These are phyloP conservation scores for Neoarthrinium moseri DNA, from an alignment of 2,329 filamentous ascomycete species.

Conservation along the genomic window DNA sequence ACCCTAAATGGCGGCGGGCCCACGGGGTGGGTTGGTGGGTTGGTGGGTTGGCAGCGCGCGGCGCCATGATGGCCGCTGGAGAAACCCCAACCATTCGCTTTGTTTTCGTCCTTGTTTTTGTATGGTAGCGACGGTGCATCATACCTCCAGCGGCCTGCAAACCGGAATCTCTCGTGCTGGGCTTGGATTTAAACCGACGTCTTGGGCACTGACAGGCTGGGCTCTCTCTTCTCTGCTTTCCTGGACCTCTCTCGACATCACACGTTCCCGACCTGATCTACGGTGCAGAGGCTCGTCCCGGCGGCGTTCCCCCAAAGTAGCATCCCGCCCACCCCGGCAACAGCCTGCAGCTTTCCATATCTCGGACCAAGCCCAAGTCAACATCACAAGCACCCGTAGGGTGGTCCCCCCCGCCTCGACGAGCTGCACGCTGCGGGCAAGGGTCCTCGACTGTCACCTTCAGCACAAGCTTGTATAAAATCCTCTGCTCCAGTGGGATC, in stretches of 20 bases:
- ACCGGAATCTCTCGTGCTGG: background rate
- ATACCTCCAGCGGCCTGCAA: background rate
- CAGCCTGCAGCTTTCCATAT: background rate
- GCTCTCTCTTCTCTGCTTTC: background rate
- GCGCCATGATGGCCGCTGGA: no score
- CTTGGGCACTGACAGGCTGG: background rate
- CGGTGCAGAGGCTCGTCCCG: no score
- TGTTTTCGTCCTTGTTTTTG: background rate
- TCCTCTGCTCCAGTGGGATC: background rate
- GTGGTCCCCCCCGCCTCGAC: background rate
- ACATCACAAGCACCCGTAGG: background rate
- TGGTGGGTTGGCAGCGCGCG: no score
- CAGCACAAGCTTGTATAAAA: background rate
- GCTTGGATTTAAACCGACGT: background rate
- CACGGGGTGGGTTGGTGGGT: no score
- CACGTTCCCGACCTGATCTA: no score
- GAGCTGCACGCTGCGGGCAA: background rate
- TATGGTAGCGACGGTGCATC: background rate
- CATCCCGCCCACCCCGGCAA: no score
- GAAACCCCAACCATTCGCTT: constrained; percentile 5
- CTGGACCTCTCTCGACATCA: no score
- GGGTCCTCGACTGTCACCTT: background rate
- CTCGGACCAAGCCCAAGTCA: background rate
- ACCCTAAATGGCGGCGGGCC: no score
- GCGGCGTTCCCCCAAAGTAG: no score